Evolutionary conservation across 352 stramenopile species (phyloP).

Genomic region (Phytophthora quininea): DNA sequence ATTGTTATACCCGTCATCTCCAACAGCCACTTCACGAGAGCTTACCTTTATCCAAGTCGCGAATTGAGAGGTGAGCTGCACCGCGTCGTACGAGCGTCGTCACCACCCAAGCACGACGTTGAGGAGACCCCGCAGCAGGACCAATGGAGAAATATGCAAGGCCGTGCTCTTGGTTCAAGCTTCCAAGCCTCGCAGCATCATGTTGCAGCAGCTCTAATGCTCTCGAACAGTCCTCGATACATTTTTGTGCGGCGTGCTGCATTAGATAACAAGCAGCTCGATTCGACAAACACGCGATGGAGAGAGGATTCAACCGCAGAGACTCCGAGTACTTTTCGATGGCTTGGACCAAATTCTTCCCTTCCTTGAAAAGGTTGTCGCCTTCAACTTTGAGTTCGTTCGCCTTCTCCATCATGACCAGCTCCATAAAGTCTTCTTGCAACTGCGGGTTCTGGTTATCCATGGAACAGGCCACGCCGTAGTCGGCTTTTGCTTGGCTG

Average conservation of each 20-base stretch:
- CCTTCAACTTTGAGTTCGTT: conserved; percentile 55
- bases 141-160: conserved; percentile 68
- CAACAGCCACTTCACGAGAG: not conserved
- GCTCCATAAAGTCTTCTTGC: conserved; percentile 69
- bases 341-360: conserved; percentile 45
- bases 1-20: too few species aligned
- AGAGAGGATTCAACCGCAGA: conserved; percentile 58
- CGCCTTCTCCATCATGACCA: conserved; percentile 63
- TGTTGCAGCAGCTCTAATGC: conserved; percentile 68
- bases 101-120: conserved; percentile 77
- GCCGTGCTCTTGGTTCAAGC: conserved; percentile 7
- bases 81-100: conserved; percentile 77
- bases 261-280: conserved; percentile 71
- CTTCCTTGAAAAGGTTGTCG: conserved; percentile 50
- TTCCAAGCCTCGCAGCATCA: conserved; percentile 5
- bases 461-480: conserved; percentile 78
- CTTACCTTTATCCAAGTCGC: conserved; percentile 48
- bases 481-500: conserved; percentile 77
- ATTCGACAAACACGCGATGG: conserved; percentile 79
- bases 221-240: conserved; percentile 62
- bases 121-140: conserved; percentile 52
- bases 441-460: conserved; percentile 73
- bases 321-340: conserved; percentile 65
- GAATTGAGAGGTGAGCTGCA: conserved; percentile 48
- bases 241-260: conserved; percentile 50